Base-by-base conservation (phyloP, 148 eudicot genomes). In the Rhododendron kiyosumense region DNA sequence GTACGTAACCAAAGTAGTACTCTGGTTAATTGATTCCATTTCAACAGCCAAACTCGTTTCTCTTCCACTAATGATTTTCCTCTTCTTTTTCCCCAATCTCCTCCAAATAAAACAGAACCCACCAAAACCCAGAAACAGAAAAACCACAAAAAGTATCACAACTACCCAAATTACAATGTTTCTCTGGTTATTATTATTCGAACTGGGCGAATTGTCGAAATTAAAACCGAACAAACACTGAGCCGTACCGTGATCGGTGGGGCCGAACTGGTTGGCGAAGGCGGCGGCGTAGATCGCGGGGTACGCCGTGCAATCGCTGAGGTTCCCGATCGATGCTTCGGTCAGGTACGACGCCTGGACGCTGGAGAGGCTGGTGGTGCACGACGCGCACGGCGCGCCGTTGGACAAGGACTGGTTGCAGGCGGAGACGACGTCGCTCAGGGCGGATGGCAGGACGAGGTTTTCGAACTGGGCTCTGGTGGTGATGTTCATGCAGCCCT, bases 401-500 rank as follows among this genome's bases (percentile, higher is more conserved):
- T 88, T 89, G 22, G 46, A 86, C 5, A 95, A 80, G 0, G 94
- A 88, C 84, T 95, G 96, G 48, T 91, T 93, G 30, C 98, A 95
- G 14, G 89, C 87, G 9, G 86, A 46, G 45, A 86, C 90, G 81
- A 89, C 90, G 71, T 81, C 88, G 73, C 83, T 74, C 0, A 90
- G 11, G 0, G 83, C 86, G 2, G 86, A 18, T 28, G 18, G 15
- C 7, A 91, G 87, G 0, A 94, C 90, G 18, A 48, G 20, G 24
- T n/a, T 2, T 46, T 94, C 92, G 84, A 93, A 95, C 34, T 93
- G 86, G 4, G 88, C 41, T 1, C 85, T 86, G 46, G 96, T 93
- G 7, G 94, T 91, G 88, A 95, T 90, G 91, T 95, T 95, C 94
- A 91, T 89, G 80, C 98, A 95, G 0, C 95, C 94, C 51, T 89